Evolutionary conservation across 129 eudicot species (phyloP).

Genomic region (Ambrosia artemisiifolia): DNA sequence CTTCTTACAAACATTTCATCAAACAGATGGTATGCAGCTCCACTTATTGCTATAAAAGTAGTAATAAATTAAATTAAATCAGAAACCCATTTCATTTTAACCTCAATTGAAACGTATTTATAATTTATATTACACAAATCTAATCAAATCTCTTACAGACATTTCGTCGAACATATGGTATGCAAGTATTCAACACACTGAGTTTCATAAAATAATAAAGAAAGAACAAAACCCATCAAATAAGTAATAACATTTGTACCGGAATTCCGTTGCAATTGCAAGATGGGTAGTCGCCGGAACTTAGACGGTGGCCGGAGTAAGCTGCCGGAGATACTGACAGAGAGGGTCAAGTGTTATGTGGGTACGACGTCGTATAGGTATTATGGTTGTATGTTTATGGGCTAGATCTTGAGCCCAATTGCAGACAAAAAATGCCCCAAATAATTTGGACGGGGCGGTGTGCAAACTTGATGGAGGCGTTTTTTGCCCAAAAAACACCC

Average conservation of each 20-base stretch:
- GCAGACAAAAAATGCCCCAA: not conserved
- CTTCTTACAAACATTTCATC: conserved; percentile 15
- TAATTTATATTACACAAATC: not conserved
- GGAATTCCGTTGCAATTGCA: not conserved
- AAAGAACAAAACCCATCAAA: not conserved
- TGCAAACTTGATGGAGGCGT: too few species aligned
- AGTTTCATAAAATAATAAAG: not conserved
- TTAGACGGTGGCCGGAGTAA: conserved; percentile 16
- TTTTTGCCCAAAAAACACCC: too few species aligned
- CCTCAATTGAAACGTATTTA: not conserved
- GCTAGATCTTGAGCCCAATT: not conserved
- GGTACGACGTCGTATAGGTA: not conserved
- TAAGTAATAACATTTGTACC: conserved; percentile 1
- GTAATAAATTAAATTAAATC: not conserved
- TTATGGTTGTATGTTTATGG: not conserved
- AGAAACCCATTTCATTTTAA: not conserved
- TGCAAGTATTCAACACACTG: conserved; percentile 7
- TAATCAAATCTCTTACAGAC: conserved; percentile 3
- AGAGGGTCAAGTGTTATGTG: not conserved
- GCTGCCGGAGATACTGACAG: conserved; percentile 17
- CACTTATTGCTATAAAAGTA: not conserved
- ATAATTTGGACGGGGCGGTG: too few species aligned
- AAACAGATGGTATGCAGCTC: conserved; percentile 16
- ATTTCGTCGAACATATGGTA: conserved; percentile 25
- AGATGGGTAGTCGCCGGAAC: conserved; percentile 1